Conservation (phyloP, 2,329 filamentous ascomycete species). For the Corniculantispora saksenae region DNA sequence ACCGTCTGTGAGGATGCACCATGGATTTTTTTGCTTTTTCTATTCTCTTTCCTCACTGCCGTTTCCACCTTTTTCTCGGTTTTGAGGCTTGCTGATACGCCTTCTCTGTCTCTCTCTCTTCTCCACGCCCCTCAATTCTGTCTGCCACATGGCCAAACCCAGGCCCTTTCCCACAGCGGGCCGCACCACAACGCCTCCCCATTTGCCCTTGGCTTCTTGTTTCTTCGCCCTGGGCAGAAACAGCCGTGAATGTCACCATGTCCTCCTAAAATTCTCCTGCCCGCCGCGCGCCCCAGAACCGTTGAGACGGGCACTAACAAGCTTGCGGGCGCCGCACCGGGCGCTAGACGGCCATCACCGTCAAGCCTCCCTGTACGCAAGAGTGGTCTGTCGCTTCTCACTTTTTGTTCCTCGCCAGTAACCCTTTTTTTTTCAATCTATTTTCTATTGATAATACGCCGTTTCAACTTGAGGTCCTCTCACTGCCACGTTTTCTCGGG, state of each 20-base stretch:
- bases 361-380: not conserved
- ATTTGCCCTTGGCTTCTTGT: not conserved
- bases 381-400: not conserved
- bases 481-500: not conserved
- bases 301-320: not conserved
- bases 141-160: not conserved
- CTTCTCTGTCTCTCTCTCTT: not conserved
- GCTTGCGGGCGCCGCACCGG: too few relatives aligned
- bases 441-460: not conserved
- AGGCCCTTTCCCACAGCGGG: not conserved
- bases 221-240: too few relatives aligned
- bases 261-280: not conserved
- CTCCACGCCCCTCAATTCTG: too few relatives aligned
- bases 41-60: not conserved
- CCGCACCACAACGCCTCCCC: not conserved
- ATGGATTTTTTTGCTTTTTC: not conserved
- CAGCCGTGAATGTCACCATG: too few relatives aligned
- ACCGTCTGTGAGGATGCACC: not conserved
- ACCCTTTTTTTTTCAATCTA: not conserved
- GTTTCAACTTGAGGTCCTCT: not conserved
- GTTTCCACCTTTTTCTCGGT: not conserved
- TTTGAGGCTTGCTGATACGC: not conserved
- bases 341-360: not conserved
- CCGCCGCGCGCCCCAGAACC: not conserved
- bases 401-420: not conserved